phyloP scores from a whole-genome alignment of 2,329 filamentous ascomycete genomes.

The Xenoacremonium recifei region DNA sequence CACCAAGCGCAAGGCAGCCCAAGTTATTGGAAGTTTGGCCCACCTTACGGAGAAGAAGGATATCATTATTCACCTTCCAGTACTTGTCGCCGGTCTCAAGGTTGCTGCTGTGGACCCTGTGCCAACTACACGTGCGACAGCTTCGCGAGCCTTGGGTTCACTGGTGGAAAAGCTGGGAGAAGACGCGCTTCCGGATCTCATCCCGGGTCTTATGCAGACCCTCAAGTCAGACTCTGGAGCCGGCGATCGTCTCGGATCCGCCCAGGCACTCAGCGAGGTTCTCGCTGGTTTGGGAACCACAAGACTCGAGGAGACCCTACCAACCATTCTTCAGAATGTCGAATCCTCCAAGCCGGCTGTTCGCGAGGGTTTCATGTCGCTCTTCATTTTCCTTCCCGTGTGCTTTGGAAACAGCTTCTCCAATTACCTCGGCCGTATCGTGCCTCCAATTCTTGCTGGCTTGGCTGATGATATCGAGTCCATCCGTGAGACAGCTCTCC shows the following conservation, averaged over 20 bases:
- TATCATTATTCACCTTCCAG: slow-evolving; percentile 83
- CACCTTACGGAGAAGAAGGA: slow-evolving; percentile 97
- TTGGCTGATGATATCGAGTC: slow-evolving; percentile 95
- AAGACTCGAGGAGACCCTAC: slow-evolving; percentile 90
- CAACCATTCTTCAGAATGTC: slow-evolving; percentile 94
- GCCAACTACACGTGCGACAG: slow-evolving; percentile 91
- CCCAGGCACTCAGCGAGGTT: slow-evolving; percentile 94
- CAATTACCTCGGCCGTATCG: slow-evolving; percentile 91
- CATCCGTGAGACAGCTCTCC: slow-evolving; percentile 93
- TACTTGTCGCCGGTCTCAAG: slow-evolving; percentile 87
- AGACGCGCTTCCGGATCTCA: slow-evolving; percentile 93
- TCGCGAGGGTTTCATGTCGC: slow-evolving; percentile 97
- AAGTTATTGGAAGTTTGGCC: slow-evolving; percentile 96
- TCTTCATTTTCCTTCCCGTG: slow-evolving; percentile 98
- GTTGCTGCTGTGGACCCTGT: slow-evolving; percentile 91
- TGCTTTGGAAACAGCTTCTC: slow-evolving; percentile 99
- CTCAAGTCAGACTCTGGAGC: slow-evolving; percentile 97
- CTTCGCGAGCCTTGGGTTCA: slow-evolving; percentile 91
- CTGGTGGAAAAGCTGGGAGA: slow-evolving; percentile 98
- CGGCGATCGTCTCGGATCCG: slow-evolving; percentile 91
- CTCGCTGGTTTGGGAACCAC: slow-evolving; percentile 90
- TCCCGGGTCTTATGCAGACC: slow-evolving; percentile 95
- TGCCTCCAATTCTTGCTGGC: slow-evolving; percentile 90
- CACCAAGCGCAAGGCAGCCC: slow-evolving; percentile 93
- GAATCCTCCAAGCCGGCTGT: slow-evolving; percentile 86